These are phyloP conservation scores for Sclerospora graminicola DNA, from an alignment of 352 stramenopile species.

Conservation along the genomic window DNA sequence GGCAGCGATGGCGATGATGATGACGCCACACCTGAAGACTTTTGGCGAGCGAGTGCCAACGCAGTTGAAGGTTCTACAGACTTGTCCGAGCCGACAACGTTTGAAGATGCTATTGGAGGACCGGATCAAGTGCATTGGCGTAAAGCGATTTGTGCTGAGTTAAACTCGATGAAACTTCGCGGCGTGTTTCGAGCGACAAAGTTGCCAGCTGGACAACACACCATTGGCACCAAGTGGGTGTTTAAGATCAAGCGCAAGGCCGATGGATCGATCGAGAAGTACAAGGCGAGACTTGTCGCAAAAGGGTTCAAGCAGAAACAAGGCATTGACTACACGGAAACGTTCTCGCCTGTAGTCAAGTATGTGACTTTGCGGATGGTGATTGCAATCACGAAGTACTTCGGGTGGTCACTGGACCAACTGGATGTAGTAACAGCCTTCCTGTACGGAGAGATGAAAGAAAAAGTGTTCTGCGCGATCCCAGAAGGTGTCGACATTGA, in stretches of 20 bases:
- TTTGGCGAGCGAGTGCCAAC: too few relatives aligned
- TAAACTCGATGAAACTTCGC: constrained; percentile 1
- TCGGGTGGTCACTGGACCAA: constrained; percentile 1
- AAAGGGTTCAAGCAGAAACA: constrained; percentile 17
- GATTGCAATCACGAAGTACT: neutral
- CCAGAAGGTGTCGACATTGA: too few relatives aligned
- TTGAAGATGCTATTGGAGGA: constrained; percentile 2
- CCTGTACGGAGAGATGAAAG: constrained; percentile 3
- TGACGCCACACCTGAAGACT: too few relatives aligned
- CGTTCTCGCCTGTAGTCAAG: neutral
- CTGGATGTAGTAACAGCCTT: constrained; percentile 3
- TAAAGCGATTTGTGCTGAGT: constrained; percentile 4
- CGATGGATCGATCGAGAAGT: constrained; percentile 29
- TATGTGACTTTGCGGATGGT: neutral
- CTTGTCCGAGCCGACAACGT: neutral
- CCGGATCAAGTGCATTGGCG: constrained; percentile 10
- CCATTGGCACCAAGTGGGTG: constrained; percentile 17
- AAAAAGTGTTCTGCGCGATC: constrained; percentile 1
- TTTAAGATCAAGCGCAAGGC: constrained; percentile 29
- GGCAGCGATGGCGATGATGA: too few relatives aligned
- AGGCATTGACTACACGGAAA: constrained; percentile 18
- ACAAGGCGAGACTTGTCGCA: neutral
- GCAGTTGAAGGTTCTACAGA: too few relatives aligned
- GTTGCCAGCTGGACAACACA: neutral
- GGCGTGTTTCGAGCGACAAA: constrained; percentile 4